These are phyloP conservation scores for Bondarzewia mesenterica DNA, from an alignment of 1,284 basidiomycete species.

Conservation along the genomic window DNA sequence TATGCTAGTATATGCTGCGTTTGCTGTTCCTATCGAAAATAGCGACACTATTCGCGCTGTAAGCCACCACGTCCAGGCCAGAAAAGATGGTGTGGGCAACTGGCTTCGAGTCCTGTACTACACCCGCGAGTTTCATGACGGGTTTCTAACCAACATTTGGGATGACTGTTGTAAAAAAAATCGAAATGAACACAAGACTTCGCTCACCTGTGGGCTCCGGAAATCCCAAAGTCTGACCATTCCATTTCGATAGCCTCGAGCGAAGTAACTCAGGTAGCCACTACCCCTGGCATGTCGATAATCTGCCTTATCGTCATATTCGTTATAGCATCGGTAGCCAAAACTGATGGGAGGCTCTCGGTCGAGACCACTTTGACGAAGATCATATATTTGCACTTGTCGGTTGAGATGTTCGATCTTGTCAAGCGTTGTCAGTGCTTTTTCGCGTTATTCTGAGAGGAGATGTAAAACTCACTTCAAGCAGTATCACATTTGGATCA, in stretches of 20 bases:
- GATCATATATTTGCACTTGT: constrained; percentile 3
- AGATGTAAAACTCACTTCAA: constrained; percentile 38
- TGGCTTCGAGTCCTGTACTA: constrained; percentile 22
- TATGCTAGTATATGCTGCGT: no score
- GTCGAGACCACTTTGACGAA: constrained; percentile 2
- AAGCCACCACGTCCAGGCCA: constrained; percentile 31
- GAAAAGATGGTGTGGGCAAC: constrained; percentile 36
- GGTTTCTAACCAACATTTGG: constrained; percentile 21
- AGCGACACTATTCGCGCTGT: constrained; percentile 30
- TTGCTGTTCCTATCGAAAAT: constrained; percentile 20
- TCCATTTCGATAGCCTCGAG: constrained; percentile 37
- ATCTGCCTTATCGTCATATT: neutral
- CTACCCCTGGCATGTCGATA: constrained; percentile 7
- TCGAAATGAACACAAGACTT: constrained; percentile 1
- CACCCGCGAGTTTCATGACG: constrained; percentile 22
- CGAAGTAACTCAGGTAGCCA: constrained; percentile 31
- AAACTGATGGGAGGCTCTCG: neutral
- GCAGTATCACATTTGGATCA: constrained; percentile 30
- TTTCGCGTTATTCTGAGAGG: no score
- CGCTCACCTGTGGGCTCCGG: constrained; percentile 35
- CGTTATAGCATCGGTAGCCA: neutral
- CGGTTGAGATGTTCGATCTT: neutral
- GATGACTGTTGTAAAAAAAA: neutral
- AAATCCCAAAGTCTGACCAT: constrained; percentile 41
- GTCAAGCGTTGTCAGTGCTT: neutral